These are phyloP conservation scores for Ziziphus jujuba DNA, from an alignment of 306 rosid species.

Conservation along the genomic window DNA sequence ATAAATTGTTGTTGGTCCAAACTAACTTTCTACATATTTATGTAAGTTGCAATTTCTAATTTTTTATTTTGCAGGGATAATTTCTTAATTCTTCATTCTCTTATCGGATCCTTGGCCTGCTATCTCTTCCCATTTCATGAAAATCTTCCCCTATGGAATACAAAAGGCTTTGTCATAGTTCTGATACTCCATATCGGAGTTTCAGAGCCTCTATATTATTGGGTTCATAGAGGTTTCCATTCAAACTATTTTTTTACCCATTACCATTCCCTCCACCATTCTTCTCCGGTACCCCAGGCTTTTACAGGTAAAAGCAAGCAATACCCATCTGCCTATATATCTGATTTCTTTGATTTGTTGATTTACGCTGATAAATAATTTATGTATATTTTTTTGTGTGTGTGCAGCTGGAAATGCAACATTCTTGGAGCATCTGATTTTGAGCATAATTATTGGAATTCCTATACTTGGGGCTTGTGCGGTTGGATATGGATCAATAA, in stretches of 20 bases:
- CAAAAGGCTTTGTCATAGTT: constrained; percentile 54
- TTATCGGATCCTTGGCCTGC: constrained; percentile 46
- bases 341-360: no score
- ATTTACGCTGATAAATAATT: not conserved
- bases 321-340: not conserved
- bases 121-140: constrained; percentile 54
- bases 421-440: constrained; percentile 61
- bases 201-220: constrained; percentile 85
- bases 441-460: constrained; percentile 55
- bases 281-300: constrained; percentile 64
- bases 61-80: constrained; percentile 60
- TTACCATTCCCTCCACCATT: constrained; percentile 86
- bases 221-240: constrained; percentile 67
- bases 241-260: constrained; percentile 43
- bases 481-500: constrained; percentile 72
- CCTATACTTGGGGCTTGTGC: constrained; percentile 59
- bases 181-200: constrained; percentile 64
- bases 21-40: not conserved
- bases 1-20: not conserved
- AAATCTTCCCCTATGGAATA: constrained; percentile 64
- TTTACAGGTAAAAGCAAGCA: constrained; percentile 55
- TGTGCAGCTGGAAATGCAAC: constrained; percentile 84
- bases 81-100: constrained; percentile 73
- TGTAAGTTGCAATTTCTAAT: no score
- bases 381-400: not conserved